phyloP scores from a whole-genome alignment of 2,329 filamentous ascomycete genomes.

The Epichloe sibirici region DNA sequence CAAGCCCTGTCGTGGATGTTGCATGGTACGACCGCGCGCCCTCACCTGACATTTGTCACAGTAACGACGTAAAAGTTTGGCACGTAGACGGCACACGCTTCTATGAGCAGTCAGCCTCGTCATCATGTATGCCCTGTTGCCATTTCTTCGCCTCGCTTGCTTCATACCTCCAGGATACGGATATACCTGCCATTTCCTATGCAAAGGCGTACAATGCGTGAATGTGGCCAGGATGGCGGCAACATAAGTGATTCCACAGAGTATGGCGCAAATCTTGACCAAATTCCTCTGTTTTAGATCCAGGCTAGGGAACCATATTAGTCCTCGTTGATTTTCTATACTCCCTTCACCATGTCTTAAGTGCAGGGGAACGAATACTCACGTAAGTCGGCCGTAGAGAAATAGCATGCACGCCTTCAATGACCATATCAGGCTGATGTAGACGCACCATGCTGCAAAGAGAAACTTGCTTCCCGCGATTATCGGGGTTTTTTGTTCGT shows the following conservation, averaged over 20 bases:
- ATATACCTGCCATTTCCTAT: slow-evolving; percentile 27
- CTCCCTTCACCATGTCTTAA: neutral
- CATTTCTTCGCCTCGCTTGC: too few species aligned
- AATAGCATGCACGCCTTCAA: slow-evolving; percentile 31
- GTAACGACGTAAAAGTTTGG: neutral
- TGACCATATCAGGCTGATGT: slow-evolving; percentile 29
- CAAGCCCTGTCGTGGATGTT: too few species aligned
- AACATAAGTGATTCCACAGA: slow-evolving; percentile 19
- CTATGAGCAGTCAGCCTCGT: neutral
- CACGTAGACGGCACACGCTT: neutral
- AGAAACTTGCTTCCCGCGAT: slow-evolving; percentile 23
- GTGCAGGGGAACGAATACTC: slow-evolving; percentile 6
- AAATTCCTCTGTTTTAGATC: slow-evolving; percentile 11
- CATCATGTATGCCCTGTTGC: neutral
- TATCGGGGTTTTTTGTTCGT: slow-evolving; percentile 16
- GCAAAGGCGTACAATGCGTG: slow-evolving; percentile 23
- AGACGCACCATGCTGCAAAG: slow-evolving; percentile 27
- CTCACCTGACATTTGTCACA: neutral
- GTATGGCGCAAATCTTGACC: slow-evolving; percentile 22
- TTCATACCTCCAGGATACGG: slow-evolving; percentile 27
- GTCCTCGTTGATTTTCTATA: neutral
- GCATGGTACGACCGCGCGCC: neutral
- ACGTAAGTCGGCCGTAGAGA: slow-evolving; percentile 31
- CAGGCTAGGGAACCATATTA: slow-evolving; percentile 12
- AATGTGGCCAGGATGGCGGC: slow-evolving; percentile 21